These are phyloP conservation scores for Prunus padus DNA, from an alignment of 306 rosid species.

Conservation along the genomic window DNA sequence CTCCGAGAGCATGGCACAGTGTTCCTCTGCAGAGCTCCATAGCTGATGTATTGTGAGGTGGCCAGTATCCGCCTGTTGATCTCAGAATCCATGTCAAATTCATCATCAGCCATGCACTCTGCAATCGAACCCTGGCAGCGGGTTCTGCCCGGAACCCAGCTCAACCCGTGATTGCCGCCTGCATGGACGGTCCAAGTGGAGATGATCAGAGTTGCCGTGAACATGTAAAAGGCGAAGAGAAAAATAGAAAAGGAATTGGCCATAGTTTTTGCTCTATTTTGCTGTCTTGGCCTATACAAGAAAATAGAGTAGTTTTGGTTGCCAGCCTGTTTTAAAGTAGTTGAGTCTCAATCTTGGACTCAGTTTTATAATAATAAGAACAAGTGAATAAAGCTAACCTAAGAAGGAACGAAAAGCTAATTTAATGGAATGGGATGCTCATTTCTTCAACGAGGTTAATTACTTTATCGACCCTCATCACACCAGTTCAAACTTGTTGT, in stretches of 20 bases:
- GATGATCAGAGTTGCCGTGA: slow-evolving; percentile 22
- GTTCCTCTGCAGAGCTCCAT: slow-evolving; percentile 66
- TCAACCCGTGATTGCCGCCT: slow-evolving; percentile 28
- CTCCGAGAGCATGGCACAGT: slow-evolving; percentile 69
- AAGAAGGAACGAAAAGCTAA: not conserved
- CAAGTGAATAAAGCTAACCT: slow-evolving; percentile 22
- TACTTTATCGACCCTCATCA: not conserved
- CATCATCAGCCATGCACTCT: slow-evolving; percentile 57
- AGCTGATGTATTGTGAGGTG: slow-evolving; percentile 70
- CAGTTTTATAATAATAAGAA: not conserved
- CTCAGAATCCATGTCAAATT: slow-evolving; percentile 50
- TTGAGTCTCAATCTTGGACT: slow-evolving; percentile 6
- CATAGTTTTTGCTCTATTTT: slow-evolving; percentile 29
- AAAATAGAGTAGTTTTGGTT: slow-evolving; percentile 4
- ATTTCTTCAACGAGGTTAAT: slow-evolving; percentile 15
- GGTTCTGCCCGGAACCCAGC: slow-evolving; percentile 38
- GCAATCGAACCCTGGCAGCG: slow-evolving; percentile 60
- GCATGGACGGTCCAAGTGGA: slow-evolving; percentile 12
- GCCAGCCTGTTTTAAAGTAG: slow-evolving; percentile 41
- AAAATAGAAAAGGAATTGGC: slow-evolving; percentile 24
- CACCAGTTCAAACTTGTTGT: slow-evolving; percentile 45
- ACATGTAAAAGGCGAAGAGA: slow-evolving; percentile 18
- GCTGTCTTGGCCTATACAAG: not conserved
- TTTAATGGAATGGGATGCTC: slow-evolving; percentile 6
- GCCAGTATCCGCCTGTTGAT: slow-evolving; percentile 75